phyloP scores from a whole-genome alignment of 192 early-diverging fungal species.

The Umbelopsis sp. region DNA sequence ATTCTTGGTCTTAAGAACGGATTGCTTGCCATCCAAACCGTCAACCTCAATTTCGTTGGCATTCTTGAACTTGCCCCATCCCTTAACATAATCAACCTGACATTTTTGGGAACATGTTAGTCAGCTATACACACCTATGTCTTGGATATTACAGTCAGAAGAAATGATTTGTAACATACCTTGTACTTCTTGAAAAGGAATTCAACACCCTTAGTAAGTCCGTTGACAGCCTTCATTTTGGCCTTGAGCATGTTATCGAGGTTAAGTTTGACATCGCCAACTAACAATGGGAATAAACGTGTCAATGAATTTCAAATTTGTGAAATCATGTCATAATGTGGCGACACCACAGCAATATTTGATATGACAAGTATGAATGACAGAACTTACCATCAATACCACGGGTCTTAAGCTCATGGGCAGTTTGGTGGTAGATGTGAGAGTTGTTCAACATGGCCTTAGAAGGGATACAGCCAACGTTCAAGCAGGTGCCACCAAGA shows the following conservation, averaged over 20 bases:
- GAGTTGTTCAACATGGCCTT: constrained; percentile 99
- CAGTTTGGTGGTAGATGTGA: constrained; percentile 92
- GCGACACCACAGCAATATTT: neutral
- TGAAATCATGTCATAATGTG: no score
- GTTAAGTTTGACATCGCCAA: constrained; percentile 82
- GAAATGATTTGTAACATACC: neutral
- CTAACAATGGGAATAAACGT: constrained; percentile 37
- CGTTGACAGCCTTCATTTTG: constrained; percentile 86
- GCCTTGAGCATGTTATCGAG: constrained; percentile 86
- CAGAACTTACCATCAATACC: constrained; percentile 79
- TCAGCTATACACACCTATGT: no score
- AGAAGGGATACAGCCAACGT: constrained; percentile 99
- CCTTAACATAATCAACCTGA: constrained; percentile 90
- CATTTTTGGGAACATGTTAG: neutral
- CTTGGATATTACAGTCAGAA: neutral
- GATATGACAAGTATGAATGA: neutral
- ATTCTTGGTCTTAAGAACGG: constrained; percentile 87
- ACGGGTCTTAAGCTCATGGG: constrained; percentile 89
- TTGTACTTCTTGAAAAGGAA: constrained; percentile 97
- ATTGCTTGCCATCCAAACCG: constrained; percentile 74
- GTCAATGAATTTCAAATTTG: neutral
- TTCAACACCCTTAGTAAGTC: constrained; percentile 92
- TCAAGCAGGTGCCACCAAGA: constrained; percentile 97
- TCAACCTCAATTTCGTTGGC: constrained; percentile 83
- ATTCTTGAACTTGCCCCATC: constrained; percentile 79